phyloP scores from a whole-genome alignment of 1,284 basidiomycete genomes.

The Mycosarcoma mackinlayi region DNA sequence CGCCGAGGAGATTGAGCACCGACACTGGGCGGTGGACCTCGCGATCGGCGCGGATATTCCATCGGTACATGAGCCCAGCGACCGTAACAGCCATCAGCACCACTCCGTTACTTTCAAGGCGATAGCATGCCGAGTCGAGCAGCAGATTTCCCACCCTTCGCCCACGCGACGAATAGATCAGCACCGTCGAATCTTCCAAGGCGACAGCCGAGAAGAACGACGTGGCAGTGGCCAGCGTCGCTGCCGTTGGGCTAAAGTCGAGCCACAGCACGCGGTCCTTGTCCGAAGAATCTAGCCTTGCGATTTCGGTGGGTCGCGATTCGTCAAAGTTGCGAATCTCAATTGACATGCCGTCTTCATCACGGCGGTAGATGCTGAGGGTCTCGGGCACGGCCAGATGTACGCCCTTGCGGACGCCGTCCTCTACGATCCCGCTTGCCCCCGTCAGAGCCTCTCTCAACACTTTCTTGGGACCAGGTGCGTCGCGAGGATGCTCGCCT shows the following conservation, averaged over 20 bases:
- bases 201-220: constrained; percentile 76
- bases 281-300: constrained; percentile 72
- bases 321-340: constrained; percentile 83
- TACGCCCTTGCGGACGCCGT: constrained; percentile 34
- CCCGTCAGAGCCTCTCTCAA: constrained; percentile 68
- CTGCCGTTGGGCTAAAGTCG: constrained; percentile 82
- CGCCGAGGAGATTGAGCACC: constrained; percentile 49
- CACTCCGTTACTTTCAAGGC: constrained; percentile 48
- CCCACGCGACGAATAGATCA: constrained; percentile 60
- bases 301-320: constrained; percentile 75
- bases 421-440: constrained; percentile 35
- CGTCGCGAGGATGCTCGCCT: constrained; percentile 75
- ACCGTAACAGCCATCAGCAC: constrained; percentile 56
- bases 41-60: constrained; percentile 51
- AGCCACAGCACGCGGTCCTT: constrained; percentile 79
- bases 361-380: constrained; percentile 60
- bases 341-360: constrained; percentile 73
- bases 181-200: constrained; percentile 51
- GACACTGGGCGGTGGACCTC: constrained; percentile 53
- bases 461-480: constrained; percentile 72
- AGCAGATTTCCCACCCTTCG: constrained; percentile 48
- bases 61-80: constrained; percentile 54
- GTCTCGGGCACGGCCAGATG: constrained; percentile 45
- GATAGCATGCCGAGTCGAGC: constrained; percentile 50
- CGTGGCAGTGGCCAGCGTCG: constrained; percentile 77